Evolutionary conservation across 2,329 filamentous ascomycete species (phyloP), one percentile per base, ranked within the genome.

Genomic region (Neopestalotiopsis rosae): DNA sequence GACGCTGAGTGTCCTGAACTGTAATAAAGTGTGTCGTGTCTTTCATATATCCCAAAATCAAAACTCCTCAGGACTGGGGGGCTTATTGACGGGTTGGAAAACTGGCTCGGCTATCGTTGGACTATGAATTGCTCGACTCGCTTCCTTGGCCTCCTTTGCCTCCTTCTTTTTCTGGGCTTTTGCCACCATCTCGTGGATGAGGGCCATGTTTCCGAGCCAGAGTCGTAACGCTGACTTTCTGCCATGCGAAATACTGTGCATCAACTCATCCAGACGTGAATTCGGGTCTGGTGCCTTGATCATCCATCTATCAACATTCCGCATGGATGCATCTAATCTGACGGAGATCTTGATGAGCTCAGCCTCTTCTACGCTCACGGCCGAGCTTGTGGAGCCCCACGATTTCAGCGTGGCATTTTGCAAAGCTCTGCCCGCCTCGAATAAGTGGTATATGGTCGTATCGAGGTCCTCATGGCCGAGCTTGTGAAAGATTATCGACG

Each of bases 311-410:
- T 62, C 59, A 17, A 62, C 17, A n/a, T 62, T 34, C n/a, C 59
- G 59, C 34, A 62, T 62, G 5, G 59, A 28, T 6, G 28, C n/a
- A 38, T 62, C 59, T 38, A 62, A 34, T 32, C 59, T 38, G 9
- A 42, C 34, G 34, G 24, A 62, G 30, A 6, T 34, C 59, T 62
- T 62, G 59, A 62, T 20, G 12, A 62, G 59, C n/a, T 62, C 59
- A 6, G 59, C 59, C 20, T 62, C 59, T 38, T 28, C 30, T 12
- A 34, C 59, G 14, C 14, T 62, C 32, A 62, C 59, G 3, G n/a
- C 32, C 2, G 59, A 14, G 12, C 24, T 24, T 5, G 59, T 12
- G n/a, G 14, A 17, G 13, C 32, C 32, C 59, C 59, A 62, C 5
- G 30, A 38, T 24, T 40, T 28, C 24, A 28, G 42, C 10, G 34